Evolutionary conservation across 1,284 basidiomycete genomes (phyloP), one percentile per base, ranked within the genome.

Genomic region (Ganoderma lingzhi): DNA sequence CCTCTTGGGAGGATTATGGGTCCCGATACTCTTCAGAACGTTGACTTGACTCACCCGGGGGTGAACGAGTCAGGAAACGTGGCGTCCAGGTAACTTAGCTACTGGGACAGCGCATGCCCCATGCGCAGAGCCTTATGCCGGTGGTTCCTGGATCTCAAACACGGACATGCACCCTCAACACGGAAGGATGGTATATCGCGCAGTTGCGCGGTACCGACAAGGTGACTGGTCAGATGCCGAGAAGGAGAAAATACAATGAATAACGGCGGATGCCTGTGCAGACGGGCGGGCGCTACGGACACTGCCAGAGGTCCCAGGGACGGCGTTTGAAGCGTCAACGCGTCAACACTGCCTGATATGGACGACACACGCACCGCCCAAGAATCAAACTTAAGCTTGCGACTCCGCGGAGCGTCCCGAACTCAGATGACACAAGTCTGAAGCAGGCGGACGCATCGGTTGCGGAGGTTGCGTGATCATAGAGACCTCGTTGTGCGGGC

Each of bases 171-270:
- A 35, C 35, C 9, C 53, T 56, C 30, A 15, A 56, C 17, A 19
- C 35, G 14, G 14, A 19, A 32, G 6, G 28, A 32, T 32, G 53
- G 30, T 17, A 30, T 6, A 14, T 19, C 12, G 53, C 30, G 53
- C 53, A 56, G 53, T 56, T 56, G 30, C 28, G 51, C 51, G 51
- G 51, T 55, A 14, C 51, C 51, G 51, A 32, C 51, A 30, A 55
- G 51, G 51, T 6, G 51, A 55, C 14, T 55, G 51, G 2, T 4
- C 12, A 14, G 14, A 30, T 55, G 51, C 30, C 51, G 51, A 55
- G 51, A 30, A 30, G 30, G 28, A 28, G 15, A 32, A 55, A 55
- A 55, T 30, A 32, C 28, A 53, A 55, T 30, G 51, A 30, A 55
- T 28, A 30, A 4, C 23, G 19, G 28, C 51, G 51, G 51, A 32